These are phyloP conservation scores for Periconia sp. DNA, from an alignment of 2,329 filamentous ascomycete species.

Conservation along the genomic window DNA sequence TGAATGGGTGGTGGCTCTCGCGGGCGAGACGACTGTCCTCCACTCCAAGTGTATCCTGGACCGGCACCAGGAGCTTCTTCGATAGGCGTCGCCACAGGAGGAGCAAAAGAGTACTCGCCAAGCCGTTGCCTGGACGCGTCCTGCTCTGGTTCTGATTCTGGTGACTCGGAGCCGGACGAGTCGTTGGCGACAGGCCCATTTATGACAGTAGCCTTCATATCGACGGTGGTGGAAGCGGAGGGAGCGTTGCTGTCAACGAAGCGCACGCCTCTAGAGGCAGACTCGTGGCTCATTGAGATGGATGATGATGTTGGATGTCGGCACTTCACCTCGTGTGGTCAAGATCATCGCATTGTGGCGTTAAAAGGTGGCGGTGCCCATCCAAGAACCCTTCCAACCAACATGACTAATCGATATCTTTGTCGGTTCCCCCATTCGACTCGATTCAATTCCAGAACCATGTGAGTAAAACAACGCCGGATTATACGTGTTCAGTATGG, in stretches of 20 bases:
- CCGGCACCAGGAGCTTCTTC: constrained; percentile 34
- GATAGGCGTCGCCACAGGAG: constrained; percentile 35
- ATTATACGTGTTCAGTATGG: too few relatives aligned
- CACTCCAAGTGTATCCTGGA: constrained; percentile 28
- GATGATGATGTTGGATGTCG: constrained; percentile 4
- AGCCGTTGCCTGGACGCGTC: constrained; percentile 53
- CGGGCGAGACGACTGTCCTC: constrained; percentile 21
- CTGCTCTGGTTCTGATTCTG: constrained; percentile 46
- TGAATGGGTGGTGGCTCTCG: constrained; percentile 31
- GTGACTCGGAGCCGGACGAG: constrained; percentile 54
- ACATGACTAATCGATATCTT: not conserved
- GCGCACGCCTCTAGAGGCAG: constrained; percentile 25
- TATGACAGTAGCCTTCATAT: constrained; percentile 31
- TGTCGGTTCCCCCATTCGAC: too few relatives aligned
- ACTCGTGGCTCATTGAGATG: constrained; percentile 22
- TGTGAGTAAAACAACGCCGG: too few relatives aligned
- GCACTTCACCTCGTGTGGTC: constrained; percentile 5
- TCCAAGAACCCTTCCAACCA: not conserved
- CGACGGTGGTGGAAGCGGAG: constrained; percentile 19
- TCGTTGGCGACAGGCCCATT: constrained; percentile 43
- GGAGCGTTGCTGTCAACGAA: constrained; percentile 24
- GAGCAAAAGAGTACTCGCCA: constrained; percentile 46
- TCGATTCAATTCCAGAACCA: too few relatives aligned
- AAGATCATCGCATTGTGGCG: constrained; percentile 6
- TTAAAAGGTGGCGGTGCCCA: not conserved